phyloP scores from a whole-genome alignment of 2,329 filamentous ascomycete genomes.

The Spiromastix sp. region DNA sequence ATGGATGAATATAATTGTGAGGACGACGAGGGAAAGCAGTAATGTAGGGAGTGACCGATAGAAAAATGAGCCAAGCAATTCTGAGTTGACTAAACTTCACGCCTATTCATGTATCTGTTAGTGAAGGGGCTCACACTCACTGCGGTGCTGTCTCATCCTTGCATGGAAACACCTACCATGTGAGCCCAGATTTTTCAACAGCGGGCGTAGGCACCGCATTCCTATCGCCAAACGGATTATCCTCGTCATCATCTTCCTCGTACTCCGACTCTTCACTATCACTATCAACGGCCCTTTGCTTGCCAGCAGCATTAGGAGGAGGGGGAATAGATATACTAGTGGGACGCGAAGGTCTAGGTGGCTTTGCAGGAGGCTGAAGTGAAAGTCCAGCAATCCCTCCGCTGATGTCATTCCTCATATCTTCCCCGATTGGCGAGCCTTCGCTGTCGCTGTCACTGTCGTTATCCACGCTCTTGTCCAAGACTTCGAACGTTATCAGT shows the following conservation, averaged over 20 bases:
- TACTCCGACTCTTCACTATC: conserved; percentile 44
- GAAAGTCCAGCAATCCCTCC: conserved; percentile 21
- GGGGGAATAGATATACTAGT: conserved; percentile 38
- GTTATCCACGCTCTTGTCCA: conserved; percentile 56
- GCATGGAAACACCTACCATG: conserved; percentile 23
- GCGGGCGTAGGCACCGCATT: conserved; percentile 46
- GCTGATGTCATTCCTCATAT: conserved; percentile 3
- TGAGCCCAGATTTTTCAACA: conserved; percentile 22
- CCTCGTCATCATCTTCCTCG: conserved; percentile 64
- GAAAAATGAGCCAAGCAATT: too few relatives aligned
- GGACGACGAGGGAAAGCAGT: too few relatives aligned
- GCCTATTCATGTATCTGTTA: conserved; percentile 1
- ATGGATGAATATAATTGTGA: too few relatives aligned
- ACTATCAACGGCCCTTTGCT: conserved; percentile 35
- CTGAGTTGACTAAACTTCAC: conserved; percentile 3
- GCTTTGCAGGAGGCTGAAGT: conserved; percentile 24
- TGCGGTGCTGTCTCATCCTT: not conserved
- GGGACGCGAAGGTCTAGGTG: conserved; percentile 47
- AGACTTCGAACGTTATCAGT: conserved; percentile 86
- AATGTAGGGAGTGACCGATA: too few relatives aligned
- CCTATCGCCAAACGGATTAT: conserved; percentile 77
- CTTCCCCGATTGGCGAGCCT: too few relatives aligned
- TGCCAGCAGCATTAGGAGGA: conserved; percentile 13
- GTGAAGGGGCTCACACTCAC: too few relatives aligned
- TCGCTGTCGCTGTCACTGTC: conserved; percentile 56